Evolutionary conservation across 129 eudicot genomes (phyloP).

Genomic region (Flaveria trinervia): DNA sequence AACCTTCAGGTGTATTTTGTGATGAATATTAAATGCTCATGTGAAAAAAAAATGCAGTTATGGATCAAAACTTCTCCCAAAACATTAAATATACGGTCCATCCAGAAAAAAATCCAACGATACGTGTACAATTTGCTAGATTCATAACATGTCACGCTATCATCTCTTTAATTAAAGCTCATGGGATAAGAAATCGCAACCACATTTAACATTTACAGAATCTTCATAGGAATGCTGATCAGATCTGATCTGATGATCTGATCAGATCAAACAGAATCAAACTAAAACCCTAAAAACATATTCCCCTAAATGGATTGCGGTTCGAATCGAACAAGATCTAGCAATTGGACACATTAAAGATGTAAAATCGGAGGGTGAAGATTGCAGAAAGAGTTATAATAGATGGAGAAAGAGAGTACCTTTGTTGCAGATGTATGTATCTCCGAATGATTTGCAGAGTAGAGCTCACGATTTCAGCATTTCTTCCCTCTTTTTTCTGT

Average conservation of each 20-base stretch:
- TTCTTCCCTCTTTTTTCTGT: slow-evolving; percentile 10
- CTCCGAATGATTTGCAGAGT: no score
- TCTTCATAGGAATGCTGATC: slow-evolving; percentile 13
- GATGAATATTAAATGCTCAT: neutral
- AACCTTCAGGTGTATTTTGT: neutral
- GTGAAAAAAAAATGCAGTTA: neutral
- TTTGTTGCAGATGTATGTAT: slow-evolving; percentile 29
- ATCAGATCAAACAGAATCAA: neutral
- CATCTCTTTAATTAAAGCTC: neutral
- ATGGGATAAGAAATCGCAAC: neutral
- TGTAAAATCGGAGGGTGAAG: neutral
- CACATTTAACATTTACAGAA: slow-evolving; percentile 7
- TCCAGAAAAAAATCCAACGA: no score
- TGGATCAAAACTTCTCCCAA: neutral
- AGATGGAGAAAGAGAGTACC: slow-evolving; percentile 18
- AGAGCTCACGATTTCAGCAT: neutral
- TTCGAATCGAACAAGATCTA: slow-evolving; percentile 20
- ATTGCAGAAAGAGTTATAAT: neutral
- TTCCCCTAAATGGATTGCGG: neutral
- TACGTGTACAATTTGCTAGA: neutral
- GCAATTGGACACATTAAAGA: slow-evolving; percentile 13
- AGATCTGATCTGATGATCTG: neutral
- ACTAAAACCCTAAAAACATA: neutral
- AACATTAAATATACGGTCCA: neutral
- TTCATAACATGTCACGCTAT: neutral